Base-by-base conservation (phyloP, 192 early-diverging fungal species). In the Coemansia furcata region DNA sequence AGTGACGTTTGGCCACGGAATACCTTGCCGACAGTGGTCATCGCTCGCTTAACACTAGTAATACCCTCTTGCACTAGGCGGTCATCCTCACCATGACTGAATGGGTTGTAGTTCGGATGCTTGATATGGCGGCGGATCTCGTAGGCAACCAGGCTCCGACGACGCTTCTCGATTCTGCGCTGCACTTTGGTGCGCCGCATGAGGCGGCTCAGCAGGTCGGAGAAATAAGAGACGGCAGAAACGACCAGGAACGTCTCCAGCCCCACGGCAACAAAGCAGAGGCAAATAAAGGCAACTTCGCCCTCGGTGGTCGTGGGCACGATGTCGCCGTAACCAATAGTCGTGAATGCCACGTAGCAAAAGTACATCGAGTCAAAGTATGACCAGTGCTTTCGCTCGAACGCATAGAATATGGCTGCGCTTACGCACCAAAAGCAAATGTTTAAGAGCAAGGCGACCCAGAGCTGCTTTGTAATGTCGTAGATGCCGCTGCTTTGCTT, bases 41-140 rank as follows among this genome's bases (percentile, higher is more conserved):
- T 15, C 21, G 47, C 60, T 54, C 62, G 66, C 63, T 70, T 66
- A 19, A 81, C 47, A 37, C 74, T 58, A n/a, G 60, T 61, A 15
- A 73, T 21, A 15, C 74, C 79, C 35, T 72, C 38, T 32, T 67
- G 30, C 10, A 73, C 52, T 64, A 72, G 50, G 21, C 58, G 65
- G 30, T 81, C 78, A 4, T 81, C 79, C 19, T 76, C 67, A 44
- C 71, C 74, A 10, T 30, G 38, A 36, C 79, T 65, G 33, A 81
- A 81, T 12, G 79, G 79, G 57, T 81, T 81, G 71, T 81, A 81
- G 67, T 81, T 70, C 57, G 79, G 79, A 30, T 81, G 74, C 67
- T 81, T 81, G 71, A 81, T 75, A 30, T 81, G 79, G 15, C 80
- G 74, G n/a, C 80, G 76, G 60, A 83, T 77, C 69, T 83, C 80